A percentile compares a stretch with the other conserved stretches of the same genome.
Conservation (phyloP, 805 yeast species). For the Sugiyamaella lignohabitans region DNA sequence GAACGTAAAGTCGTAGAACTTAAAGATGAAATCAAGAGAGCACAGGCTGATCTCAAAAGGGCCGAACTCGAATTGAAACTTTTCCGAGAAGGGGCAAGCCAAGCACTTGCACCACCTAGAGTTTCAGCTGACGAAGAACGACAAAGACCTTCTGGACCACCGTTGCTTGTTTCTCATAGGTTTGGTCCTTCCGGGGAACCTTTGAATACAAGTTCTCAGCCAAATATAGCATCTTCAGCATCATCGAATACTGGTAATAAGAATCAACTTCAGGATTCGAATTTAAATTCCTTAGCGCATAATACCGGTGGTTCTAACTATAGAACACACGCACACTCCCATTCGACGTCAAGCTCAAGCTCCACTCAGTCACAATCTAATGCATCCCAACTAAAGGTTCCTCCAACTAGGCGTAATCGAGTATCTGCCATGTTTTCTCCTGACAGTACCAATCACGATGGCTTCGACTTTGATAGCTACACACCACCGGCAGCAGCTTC, state of each 20-base stretch:
- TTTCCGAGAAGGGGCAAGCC: constrained; percentile 24
- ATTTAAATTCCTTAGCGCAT: too few species aligned
- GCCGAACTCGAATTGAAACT: constrained; percentile 33
- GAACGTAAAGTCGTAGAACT: constrained; percentile 36
- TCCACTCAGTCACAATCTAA: neutral
- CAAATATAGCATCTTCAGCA: neutral
- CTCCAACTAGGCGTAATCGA: neutral
- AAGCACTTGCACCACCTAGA: constrained; percentile 15
- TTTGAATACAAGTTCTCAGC: neutral
- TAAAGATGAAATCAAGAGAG: constrained; percentile 24
- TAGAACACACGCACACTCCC: too few species aligned
- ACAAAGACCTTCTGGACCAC: neutral
- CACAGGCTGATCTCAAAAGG: constrained; percentile 28
- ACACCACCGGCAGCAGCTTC: too few species aligned
- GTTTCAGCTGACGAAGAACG: neutral
- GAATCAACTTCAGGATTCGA: too few species aligned
- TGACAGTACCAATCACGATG: too few species aligned
- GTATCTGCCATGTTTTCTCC: neutral
- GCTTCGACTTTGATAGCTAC: neutral
- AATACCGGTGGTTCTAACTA: too few species aligned
- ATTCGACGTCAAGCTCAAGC: neutral
- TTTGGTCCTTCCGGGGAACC: neutral
- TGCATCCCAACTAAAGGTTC: neutral
- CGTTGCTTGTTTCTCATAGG: neutral
- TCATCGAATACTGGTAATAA: neutral